These are phyloP conservation scores for Rozella allomycis DNA, from an alignment of 371 early-diverging fungal species.

Conservation along the genomic window DNA sequence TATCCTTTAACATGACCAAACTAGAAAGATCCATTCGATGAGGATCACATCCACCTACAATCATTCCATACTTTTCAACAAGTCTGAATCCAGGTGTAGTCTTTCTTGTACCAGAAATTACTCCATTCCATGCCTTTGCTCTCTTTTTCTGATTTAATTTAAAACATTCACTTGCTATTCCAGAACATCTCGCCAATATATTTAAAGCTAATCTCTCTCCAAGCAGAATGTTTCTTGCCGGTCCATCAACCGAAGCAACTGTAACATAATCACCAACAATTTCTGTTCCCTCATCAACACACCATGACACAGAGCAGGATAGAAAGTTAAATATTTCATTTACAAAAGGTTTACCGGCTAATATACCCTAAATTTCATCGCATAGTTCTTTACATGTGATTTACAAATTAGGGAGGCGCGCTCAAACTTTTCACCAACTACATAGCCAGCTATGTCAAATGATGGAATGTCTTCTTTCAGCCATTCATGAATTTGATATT, in stretches of 20 bases:
- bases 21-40: conserved; percentile 88
- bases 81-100: conserved; percentile 94
- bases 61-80: conserved; percentile 90
- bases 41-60: conserved; percentile 86
- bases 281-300: conserved; percentile 46
- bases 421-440: conserved; percentile 72
- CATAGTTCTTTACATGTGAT: conserved; percentile 49
- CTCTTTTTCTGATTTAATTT: conserved; percentile 2
- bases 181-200: conserved; percentile 76
- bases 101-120: conserved; percentile 88
- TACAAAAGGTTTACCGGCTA: conserved; percentile 88
- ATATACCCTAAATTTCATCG: conserved; percentile 33
- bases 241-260: conserved; percentile 63
- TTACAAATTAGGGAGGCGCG: conserved; percentile 42
- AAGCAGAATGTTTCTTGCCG: conserved; percentile 58
- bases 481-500: conserved; percentile 43
- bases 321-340: conserved; percentile 75
- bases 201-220: conserved; percentile 90
- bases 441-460: conserved; percentile 90
- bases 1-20: conserved; percentile 97
- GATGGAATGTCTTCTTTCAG: conserved; percentile 82
- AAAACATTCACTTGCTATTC: conserved; percentile 44
- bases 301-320: conserved; percentile 78
- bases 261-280: conserved; percentile 25
- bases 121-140: conserved; percentile 55